Base-by-base conservation (phyloP, 306 rosid species). In the Mucuna pruriens region DNA sequence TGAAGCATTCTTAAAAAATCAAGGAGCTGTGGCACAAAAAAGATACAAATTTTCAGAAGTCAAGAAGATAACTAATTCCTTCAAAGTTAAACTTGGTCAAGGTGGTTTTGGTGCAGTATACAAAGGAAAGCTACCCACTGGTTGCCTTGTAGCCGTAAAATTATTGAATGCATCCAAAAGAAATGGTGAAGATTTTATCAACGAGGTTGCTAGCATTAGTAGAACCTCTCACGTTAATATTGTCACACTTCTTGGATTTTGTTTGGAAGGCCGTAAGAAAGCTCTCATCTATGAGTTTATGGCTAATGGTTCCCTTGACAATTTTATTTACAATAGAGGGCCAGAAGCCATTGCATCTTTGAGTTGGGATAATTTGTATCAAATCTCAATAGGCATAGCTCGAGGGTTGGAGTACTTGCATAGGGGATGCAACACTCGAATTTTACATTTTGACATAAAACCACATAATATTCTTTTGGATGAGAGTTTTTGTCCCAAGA, bases 391-490 rank as follows among this genome's bases (percentile, higher is more conserved):
- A 1, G 89, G 90, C 8, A 78, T 85, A 54, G 90, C 89, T 19
- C 79, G 74, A 52, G 92, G 90, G 3, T 58, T 85, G 0, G 89
- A 87, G 45, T 87, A 87, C 61, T 76, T 89, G 61, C 91, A 87
- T 22, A 78, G 42, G 0, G 93, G 88, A 10, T 90, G 93, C 80
- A 82, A 51, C 13, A 84, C 89, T 9, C 26, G 75, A 54, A 87
- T 90, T 52, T 20, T 90, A 17, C 91, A 89, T 64, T 82, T 85
- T 16, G 91, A 87, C 46, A 87, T 85, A 9, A 89, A 89, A 29
- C 92, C 92, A n/a, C 87, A 75, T 23, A 89, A 87, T 55, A 87
- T 89, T 16, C 89, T 89, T 70, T 67, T 89, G 61, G 89, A 89
- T 61, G 70, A 81, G 26, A 42, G 78, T 10, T 75, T 85, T 1